Conservation (phyloP, 257 asterid species). For the Plantago elongata region DNA sequence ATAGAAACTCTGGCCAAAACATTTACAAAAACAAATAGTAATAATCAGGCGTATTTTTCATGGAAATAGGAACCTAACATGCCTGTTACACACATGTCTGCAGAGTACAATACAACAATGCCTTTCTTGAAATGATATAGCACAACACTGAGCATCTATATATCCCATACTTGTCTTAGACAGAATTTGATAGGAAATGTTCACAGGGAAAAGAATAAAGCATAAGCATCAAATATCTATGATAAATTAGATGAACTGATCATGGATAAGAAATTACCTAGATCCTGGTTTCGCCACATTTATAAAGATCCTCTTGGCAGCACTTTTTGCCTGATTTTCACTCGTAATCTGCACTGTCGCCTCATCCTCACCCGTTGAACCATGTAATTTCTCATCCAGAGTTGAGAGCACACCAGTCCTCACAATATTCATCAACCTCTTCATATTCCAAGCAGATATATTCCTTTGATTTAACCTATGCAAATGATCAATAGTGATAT, state of each 20-base stretch:
- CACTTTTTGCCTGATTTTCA: constrained; percentile 69
- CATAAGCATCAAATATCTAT: neutral
- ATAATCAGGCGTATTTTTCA: too few relatives aligned
- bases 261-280: constrained; percentile 34
- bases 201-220: neutral
- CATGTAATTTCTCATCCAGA: constrained; percentile 62
- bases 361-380: constrained; percentile 55
- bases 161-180: too few relatives aligned
- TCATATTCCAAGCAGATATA: constrained; percentile 93
- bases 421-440: constrained; percentile 67
- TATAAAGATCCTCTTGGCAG: constrained; percentile 75
- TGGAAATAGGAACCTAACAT: too few relatives aligned
- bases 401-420: constrained; percentile 67
- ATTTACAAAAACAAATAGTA: neutral
- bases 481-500: constrained; percentile 61
- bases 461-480: constrained; percentile 79
- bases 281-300: constrained; percentile 72
- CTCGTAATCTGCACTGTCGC: constrained; percentile 55
- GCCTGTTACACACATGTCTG: too few relatives aligned
- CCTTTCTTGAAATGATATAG: too few relatives aligned
- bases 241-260: constrained; percentile 1
- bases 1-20: neutral
- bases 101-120: neutral
- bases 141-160: too few relatives aligned
- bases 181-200: too few relatives aligned